Conservation (phyloP, 352 stramenopile genomes). For the Globisporangium solare region DNA sequence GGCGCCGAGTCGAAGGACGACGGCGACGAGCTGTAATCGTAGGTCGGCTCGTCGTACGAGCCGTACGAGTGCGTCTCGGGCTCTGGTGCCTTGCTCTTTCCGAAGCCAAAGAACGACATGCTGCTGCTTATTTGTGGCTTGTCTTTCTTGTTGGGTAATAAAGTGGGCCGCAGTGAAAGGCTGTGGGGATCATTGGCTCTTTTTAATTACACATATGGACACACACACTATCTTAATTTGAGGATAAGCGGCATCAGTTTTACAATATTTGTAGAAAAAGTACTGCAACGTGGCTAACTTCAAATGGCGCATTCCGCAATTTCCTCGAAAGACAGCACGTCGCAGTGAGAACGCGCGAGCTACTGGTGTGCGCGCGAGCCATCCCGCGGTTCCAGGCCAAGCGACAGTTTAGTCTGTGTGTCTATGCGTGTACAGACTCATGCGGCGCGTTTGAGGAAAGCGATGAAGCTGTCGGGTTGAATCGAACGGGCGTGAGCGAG, state of each 20-base stretch:
- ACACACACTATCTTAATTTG: no score
- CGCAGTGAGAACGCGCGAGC: no score
- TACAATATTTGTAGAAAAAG: not conserved
- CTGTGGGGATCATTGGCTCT: not conserved
- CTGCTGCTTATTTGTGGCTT: conserved; percentile 2
- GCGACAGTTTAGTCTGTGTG: no score
- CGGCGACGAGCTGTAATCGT: conserved; percentile 58
- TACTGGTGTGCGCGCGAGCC: no score
- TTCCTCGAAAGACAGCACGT: no score
- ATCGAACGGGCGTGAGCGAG: not conserved
- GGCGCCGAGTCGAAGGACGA: conserved; percentile 36
- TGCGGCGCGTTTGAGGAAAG: no score
- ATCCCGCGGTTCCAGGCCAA: no score
- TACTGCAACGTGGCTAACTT: no score
- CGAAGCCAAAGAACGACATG: conserved; percentile 84
- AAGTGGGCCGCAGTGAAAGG: no score
- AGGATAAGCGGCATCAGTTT: not conserved
- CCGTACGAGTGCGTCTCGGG: conserved; percentile 33
- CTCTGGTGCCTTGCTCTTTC: conserved; percentile 65
- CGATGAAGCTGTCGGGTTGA: no score
- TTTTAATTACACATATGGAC: not conserved
- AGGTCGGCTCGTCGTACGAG: conserved; percentile 68
- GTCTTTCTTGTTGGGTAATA: not conserved
- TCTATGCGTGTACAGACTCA: no score
- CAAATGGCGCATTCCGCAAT: no score